Evolutionary conservation across 495 filamentous ascomycete species (phyloP), one percentile per base, ranked within the genome.

Genomic region (Aspergillus bertholletiae): DNA sequence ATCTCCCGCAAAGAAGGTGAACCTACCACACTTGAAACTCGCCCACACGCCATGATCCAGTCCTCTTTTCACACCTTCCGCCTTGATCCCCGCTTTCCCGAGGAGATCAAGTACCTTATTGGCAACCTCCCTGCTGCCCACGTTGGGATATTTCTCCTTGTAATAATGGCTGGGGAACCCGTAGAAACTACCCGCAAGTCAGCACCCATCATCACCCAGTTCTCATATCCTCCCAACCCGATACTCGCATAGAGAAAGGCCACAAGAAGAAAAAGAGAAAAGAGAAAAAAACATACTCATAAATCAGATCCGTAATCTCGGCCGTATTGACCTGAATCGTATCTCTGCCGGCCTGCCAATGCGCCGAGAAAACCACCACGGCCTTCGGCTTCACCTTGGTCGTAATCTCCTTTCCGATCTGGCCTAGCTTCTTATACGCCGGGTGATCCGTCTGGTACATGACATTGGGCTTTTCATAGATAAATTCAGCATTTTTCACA

Each of bases 1-100:
- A n/a, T n/a, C n/a, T n/a, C 44, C 15, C 37, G 59, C 12, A 20
- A 7, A 26, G 22, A 18, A 18, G 20, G 8, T 2, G n/a, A 26
- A 74, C 74, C 18, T 70, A 81, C 76, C 75, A 51, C 81, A 82
- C 63, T 84, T 80, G 68, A 92, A 91, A 39, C 80, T 81, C 2
- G 79, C 86, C 80, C 86, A 91, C 12, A 92, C 88, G 22, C 90
- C 90, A 66, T 95, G 90, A 61, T 95, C 90, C 3, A 93, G 72
- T 0, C 89, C 89, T 35, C 89, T 75, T 34, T 82, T 76, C 17
- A 87, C 80, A 1, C 81, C 80, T 54, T 83, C 74, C 2, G 83
- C 82, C 23, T 81, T 69, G 59, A 96, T 90, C 0, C 84, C 83
- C 1, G 83, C 80, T 5, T 75, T 60, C 3, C 67, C 67, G 4